Evolutionary conservation across 225 moss, liverwort and hornwort genomes (phyloP).

Genomic region (Physcomitrellopsis africana): DNA sequence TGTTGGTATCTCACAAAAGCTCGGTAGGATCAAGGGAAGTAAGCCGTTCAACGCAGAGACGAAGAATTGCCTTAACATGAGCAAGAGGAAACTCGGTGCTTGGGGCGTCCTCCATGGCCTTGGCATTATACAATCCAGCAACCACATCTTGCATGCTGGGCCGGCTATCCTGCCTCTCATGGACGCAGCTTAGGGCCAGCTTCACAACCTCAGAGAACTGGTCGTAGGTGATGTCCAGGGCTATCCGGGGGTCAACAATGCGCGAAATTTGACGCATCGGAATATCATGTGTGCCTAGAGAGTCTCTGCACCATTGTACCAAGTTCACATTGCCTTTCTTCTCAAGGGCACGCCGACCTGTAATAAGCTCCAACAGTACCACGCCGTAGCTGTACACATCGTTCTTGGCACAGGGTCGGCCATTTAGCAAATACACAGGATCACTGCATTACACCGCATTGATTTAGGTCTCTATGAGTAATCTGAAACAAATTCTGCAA

Average conservation of each 20-base stretch:
- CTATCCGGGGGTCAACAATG: conserved; percentile 51
- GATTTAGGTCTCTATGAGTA: not conserved
- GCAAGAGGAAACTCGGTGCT: conserved; percentile 34
- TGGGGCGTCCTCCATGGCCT: conserved; percentile 34
- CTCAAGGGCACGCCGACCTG: conserved; percentile 58
- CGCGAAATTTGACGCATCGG: conserved; percentile 38
- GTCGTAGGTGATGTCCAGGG: conserved; percentile 38
- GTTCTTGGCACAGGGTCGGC: conserved; percentile 53
- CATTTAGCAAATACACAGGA: conserved; percentile 40
- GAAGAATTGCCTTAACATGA: conserved; percentile 14
- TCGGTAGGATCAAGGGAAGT: not conserved
- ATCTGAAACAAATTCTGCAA: not conserved
- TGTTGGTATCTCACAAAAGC: not conserved
- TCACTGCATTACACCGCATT: conserved; percentile 29
- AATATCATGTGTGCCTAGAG: conserved; percentile 42
- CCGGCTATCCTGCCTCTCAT: conserved; percentile 43
- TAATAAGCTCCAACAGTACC: conserved; percentile 66
- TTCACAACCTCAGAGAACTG: conserved; percentile 48
- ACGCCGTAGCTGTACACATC: conserved; percentile 83
- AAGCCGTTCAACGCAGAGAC: not conserved
- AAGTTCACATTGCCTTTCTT: conserved; percentile 32
- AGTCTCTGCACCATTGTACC: conserved; percentile 54
- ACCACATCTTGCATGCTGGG: conserved; percentile 60
- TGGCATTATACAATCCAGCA: conserved; percentile 46
- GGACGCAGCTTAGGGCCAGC: conserved; percentile 51